These are phyloP conservation scores for Curvularia lunata DNA, from an alignment of 2,329 filamentous ascomycete species.

Conservation along the genomic window DNA sequence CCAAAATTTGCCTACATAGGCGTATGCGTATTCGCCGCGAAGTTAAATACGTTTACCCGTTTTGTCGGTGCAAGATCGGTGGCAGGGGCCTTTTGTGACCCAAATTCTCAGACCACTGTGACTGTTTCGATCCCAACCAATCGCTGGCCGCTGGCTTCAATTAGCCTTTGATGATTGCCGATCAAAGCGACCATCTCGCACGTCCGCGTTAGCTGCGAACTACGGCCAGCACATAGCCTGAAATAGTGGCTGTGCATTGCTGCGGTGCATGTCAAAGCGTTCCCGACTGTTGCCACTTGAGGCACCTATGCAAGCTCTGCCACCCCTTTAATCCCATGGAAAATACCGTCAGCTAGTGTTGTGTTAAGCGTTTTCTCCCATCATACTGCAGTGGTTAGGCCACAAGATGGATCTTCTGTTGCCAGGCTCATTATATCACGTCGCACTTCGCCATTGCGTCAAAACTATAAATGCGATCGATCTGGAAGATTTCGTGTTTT, in stretches of 20 bases:
- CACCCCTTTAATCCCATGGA: background rate
- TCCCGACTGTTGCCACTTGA: background rate
- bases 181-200: background rate
- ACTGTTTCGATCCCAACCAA: background rate
- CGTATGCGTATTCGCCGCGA: background rate
- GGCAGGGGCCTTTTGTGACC: background rate
- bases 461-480: slow-evolving; percentile 9
- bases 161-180: background rate
- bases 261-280: background rate
- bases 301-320: background rate
- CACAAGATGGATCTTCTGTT: background rate
- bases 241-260: background rate
- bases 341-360: background rate
- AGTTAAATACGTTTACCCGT: background rate
- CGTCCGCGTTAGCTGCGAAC: background rate
- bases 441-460: slow-evolving; percentile 8
- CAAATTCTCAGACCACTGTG: background rate
- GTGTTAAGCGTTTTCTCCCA: background rate
- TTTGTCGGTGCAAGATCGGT: background rate
- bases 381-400: background rate
- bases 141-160: background rate
- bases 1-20: background rate
- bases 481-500: slow-evolving; percentile 11
- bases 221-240: background rate
- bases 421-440: background rate